These are phyloP conservation scores for Amylocystis lapponica DNA, from an alignment of 768 basidiomycete species.

Conservation along the genomic window DNA sequence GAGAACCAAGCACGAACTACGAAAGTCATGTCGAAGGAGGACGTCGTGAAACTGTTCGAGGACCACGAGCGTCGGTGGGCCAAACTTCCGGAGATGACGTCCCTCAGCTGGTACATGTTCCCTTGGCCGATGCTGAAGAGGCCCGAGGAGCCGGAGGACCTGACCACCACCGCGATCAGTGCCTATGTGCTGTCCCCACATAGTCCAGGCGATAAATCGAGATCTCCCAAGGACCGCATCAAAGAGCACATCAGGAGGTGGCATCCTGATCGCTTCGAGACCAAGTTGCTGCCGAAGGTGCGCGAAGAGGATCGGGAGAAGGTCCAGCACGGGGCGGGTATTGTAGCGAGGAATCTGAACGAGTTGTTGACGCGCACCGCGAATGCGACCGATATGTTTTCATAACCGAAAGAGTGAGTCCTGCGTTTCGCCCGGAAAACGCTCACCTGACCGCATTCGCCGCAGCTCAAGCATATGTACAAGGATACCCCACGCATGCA, in stretches of 20 bases:
- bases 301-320: conserved; percentile 55
- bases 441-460: background rate
- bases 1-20: conserved; percentile 33
- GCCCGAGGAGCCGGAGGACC: conserved; percentile 53
- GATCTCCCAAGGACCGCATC: conserved; percentile 60
- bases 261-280: conserved; percentile 83
- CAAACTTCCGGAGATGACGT: conserved; percentile 29
- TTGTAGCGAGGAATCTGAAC: conserved; percentile 65
- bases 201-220: conserved; percentile 48
- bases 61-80: conserved; percentile 61
- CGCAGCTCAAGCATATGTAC: conserved; percentile 8
- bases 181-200: conserved; percentile 58
- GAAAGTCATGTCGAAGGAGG: conserved; percentile 51
- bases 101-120: conserved; percentile 59
- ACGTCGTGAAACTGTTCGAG: conserved; percentile 49
- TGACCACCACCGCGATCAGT: conserved; percentile 48
- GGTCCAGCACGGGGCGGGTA: conserved; percentile 68
- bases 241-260: conserved; percentile 71
- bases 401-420: conserved; percentile 19
- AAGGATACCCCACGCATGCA: conserved; percentile 17
- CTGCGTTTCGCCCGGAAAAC: no score
- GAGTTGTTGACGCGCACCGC: conserved; percentile 52
- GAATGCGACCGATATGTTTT: conserved; percentile 35
- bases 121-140: conserved; percentile 69
- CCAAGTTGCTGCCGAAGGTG: conserved; percentile 59